Percentiles rank a stretch among this genome's conserved stretches.
Evolutionary conservation across 148 eudicot species (phyloP).

Genomic region (Rhododendron ferrugineum): DNA sequence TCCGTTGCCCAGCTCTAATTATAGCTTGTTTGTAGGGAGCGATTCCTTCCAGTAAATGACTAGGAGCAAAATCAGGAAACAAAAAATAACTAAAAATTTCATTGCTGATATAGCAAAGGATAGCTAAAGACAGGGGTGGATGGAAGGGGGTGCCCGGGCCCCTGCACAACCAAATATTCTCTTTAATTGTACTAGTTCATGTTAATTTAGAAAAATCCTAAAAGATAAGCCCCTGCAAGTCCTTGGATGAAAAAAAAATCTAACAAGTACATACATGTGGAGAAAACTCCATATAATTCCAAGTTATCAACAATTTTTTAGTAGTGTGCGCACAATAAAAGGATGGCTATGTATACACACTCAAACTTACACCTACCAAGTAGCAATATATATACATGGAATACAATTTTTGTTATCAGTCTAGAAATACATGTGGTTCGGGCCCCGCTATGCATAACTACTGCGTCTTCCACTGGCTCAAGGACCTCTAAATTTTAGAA

Average conservation of each 20-base stretch:
- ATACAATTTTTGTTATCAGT: neutral
- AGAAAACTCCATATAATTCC: neutral
- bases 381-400: neutral
- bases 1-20: too few species aligned
- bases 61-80: neutral
- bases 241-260: neutral
- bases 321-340: neutral
- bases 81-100: conserved; percentile 7
- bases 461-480: neutral
- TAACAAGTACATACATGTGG: neutral
- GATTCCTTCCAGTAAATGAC: neutral
- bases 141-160: neutral
- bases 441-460: neutral
- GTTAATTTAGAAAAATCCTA: neutral
- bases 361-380: neutral
- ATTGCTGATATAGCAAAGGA: neutral
- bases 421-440: neutral
- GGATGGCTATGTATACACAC: neutral
- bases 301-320: neutral
- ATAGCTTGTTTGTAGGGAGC: neutral
- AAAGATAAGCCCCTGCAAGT: neutral
- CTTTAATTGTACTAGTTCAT: neutral
- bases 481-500: neutral
- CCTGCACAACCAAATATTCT: neutral
- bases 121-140: neutral